Evolutionary conservation across 129 eudicot species (phyloP).

Genomic region (Rutidosis leptorrhynchoides): DNA sequence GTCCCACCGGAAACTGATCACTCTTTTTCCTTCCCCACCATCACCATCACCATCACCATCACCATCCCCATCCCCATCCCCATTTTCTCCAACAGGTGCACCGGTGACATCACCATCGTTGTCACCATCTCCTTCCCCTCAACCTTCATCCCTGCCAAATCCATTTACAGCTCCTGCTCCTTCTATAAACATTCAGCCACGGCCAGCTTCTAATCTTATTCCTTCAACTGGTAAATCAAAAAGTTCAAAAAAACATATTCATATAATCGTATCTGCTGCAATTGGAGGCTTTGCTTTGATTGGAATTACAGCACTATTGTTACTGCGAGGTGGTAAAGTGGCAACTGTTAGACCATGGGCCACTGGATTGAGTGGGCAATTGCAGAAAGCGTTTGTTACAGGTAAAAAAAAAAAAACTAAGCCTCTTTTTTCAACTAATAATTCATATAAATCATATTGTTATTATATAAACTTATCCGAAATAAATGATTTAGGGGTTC

Average conservation of each 20-base stretch:
- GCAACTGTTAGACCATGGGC: constrained; percentile 77
- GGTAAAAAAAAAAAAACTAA: constrained; percentile 38
- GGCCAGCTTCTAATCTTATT: constrained; percentile 31
- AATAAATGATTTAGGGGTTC: constrained; percentile 58
- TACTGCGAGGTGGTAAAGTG: constrained; percentile 48
- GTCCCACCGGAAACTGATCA: constrained; percentile 41
- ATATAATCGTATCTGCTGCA: constrained; percentile 27
- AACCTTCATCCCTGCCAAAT: constrained; percentile 23
- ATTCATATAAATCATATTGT: background rate
- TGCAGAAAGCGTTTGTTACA: constrained; percentile 80
- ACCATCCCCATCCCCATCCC: constrained; percentile 32
- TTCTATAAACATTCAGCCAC: constrained; percentile 3
- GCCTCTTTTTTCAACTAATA: background rate
- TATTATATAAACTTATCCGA: constrained; percentile 2
- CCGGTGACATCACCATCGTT: constrained; percentile 20
- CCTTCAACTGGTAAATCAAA: background rate
- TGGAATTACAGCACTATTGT: constrained; percentile 30
- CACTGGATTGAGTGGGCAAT: constrained; percentile 89
- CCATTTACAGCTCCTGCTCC: constrained; percentile 12
- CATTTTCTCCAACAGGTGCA: constrained; percentile 27
- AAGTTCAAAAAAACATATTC: background rate
- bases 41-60: constrained; percentile 1
- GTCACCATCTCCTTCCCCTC: constrained; percentile 35
- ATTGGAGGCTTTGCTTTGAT: constrained; percentile 51
- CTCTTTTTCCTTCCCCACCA: constrained; percentile 1